Evolutionary conservation across 2,329 filamentous ascomycete genomes (phyloP).

Genomic region (Fusarium anthophilum): DNA sequence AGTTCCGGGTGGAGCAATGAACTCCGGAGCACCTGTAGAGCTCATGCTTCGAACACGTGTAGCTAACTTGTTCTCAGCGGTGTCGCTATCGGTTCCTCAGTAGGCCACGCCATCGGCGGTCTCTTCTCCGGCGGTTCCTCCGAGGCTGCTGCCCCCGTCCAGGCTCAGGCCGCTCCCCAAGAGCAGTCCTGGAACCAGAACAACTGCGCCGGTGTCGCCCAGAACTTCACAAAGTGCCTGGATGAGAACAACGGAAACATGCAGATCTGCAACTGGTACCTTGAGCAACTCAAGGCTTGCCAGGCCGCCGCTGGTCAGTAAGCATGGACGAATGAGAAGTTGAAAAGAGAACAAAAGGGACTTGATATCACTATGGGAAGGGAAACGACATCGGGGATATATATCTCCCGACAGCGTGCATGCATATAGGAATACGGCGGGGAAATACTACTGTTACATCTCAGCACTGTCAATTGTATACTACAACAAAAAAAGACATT

Average conservation of each 20-base stretch:
- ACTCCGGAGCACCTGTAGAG: background rate
- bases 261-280: constrained; percentile 97
- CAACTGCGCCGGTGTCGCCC: constrained; percentile 82
- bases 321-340: constrained; percentile 14
- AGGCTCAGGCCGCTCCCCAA: constrained; percentile 55
- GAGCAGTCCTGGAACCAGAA: constrained; percentile 63
- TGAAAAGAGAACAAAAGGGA: constrained; percentile 8
- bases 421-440: constrained; percentile 30
- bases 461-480: constrained; percentile 43
- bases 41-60: constrained; percentile 16
- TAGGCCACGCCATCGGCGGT: constrained; percentile 93
- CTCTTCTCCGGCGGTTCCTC: constrained; percentile 86
- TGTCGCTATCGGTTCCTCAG: constrained; percentile 93
- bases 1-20: constrained; percentile 10
- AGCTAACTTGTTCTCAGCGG: constrained; percentile 66
- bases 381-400: constrained; percentile 29
- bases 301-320: constrained; percentile 81
- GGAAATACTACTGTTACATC: constrained; percentile 36
- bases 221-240: constrained; percentile 94
- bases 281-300: constrained; percentile 95
- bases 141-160: constrained; percentile 61
- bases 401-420: constrained; percentile 33
- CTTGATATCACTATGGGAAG: constrained; percentile 2
- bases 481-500: constrained; percentile 41
- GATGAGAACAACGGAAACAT: constrained; percentile 94